Base-by-base conservation (phyloP, 2,329 filamentous ascomycete species). In the Trichophyton rubrum region DNA sequence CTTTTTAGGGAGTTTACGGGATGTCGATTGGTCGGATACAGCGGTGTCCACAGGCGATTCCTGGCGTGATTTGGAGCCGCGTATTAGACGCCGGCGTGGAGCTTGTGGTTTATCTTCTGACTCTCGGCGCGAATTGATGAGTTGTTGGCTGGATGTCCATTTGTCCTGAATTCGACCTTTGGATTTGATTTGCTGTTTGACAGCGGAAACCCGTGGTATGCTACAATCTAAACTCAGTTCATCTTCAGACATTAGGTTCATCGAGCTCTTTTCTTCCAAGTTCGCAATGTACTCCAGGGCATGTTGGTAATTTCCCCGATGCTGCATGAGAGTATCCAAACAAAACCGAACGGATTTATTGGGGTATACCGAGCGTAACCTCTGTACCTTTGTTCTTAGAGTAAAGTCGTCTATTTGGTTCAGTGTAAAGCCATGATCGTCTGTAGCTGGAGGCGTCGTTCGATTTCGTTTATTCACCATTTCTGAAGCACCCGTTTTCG, bases 81-180 rank as follows among this genome's bases (percentile, higher is more conserved):
- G 72, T 45, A 75, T 71, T 30, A 76, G 65, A 3, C 74, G 73
- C 59, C 73, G 69, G 20, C 70, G 68, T 17, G 65, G 59, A 13
- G 64, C 60, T 41, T 68, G 64, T 22, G 43, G 49, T 24, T 59
- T 58, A 43, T 65, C 65, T 47, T 64, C 67, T 57, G 49, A 35
- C 8, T 35, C 58, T 13, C 9, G 15, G 38, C 27, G 38, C 2
- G 27, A 22, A 33, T 3, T 13, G 2, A 33, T 24, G 9, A 20
- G 43, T 45, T 53, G 13, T 64, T 79, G 79, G 49, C 76, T 78
- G 5, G 77, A 75, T 13, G 77, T 74, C 75, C 80, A 85, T 67
- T 82, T 84, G 62, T 85, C 78, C 62, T 81, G 78, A 61, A 88
- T 83, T 62, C 78, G 79, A 13, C 75, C 76, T 4, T 80, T 80